phyloP scores from a whole-genome alignment of 2,329 filamentous ascomycete species.

The Fusarium beomiforme region DNA sequence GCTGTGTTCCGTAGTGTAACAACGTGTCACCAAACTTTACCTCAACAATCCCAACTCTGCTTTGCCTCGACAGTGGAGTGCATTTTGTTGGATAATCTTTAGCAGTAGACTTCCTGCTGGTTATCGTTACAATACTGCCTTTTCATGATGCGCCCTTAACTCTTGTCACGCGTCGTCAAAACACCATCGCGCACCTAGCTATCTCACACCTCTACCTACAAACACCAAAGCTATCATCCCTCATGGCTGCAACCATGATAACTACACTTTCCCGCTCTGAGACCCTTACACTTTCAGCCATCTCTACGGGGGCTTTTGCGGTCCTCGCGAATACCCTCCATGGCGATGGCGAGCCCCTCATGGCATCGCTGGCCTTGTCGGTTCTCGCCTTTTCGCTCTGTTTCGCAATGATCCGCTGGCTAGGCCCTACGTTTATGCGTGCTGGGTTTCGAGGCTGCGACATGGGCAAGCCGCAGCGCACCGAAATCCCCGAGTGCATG shows the following conservation, averaged over 20 bases:
- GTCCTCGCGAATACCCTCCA: slow-evolving; percentile 84
- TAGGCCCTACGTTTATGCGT: slow-evolving; percentile 87
- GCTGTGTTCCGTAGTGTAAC: slow-evolving; percentile 26
- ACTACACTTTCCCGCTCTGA: slow-evolving; percentile 62
- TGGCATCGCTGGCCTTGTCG: slow-evolving; percentile 89
- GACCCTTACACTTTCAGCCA: slow-evolving; percentile 64
- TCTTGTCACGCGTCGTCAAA: slow-evolving; percentile 2
- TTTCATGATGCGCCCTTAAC: slow-evolving; percentile 28
- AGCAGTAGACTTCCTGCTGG: background rate
- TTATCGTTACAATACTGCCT: background rate
- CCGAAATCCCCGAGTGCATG: slow-evolving; percentile 95
- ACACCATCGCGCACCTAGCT: background rate
- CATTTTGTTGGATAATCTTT: background rate
- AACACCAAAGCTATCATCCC: slow-evolving; percentile 12
- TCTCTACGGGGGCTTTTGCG: slow-evolving; percentile 75
- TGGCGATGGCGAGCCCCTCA: slow-evolving; percentile 86
- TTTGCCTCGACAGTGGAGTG: background rate
- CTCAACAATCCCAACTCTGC: background rate
- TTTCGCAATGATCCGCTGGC: slow-evolving; percentile 91
- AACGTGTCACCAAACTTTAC: slow-evolving; percentile 38
- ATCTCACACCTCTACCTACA: background rate
- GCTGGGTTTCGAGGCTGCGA: slow-evolving; percentile 91
- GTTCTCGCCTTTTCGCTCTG: slow-evolving; percentile 82
- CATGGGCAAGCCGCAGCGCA: slow-evolving; percentile 75
- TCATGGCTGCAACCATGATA: slow-evolving; percentile 45